These are phyloP conservation scores for Calonectria pteridis DNA, from an alignment of 2,329 filamentous ascomycete species.

Conservation along the genomic window DNA sequence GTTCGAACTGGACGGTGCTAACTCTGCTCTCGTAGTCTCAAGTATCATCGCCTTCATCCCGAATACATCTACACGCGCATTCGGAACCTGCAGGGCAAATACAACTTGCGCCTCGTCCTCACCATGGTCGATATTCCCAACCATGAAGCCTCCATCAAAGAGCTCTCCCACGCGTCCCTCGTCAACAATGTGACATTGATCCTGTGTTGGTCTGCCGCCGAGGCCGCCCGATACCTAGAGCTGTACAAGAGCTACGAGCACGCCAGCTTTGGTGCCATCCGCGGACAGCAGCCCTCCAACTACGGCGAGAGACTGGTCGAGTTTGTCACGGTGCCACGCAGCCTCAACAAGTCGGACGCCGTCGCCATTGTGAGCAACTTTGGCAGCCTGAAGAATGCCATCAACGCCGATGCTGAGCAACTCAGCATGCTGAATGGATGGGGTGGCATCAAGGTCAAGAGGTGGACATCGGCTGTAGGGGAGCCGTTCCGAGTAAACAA, in stretches of 20 bases:
- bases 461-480: slow-evolving; percentile 84
- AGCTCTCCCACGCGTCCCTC: slow-evolving; percentile 91
- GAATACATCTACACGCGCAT: slow-evolving; percentile 98
- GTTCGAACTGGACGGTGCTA: not conserved
- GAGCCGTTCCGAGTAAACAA: slow-evolving; percentile 86
- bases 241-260: slow-evolving; percentile 96
- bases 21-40: slow-evolving; percentile 68
- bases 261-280: slow-evolving; percentile 83
- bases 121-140: slow-evolving; percentile 96
- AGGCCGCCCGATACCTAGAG: slow-evolving; percentile 94
- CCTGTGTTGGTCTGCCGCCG: slow-evolving; percentile 92
- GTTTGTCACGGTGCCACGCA: slow-evolving; percentile 90
- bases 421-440: slow-evolving; percentile 88
- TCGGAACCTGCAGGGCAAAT: slow-evolving; percentile 84
- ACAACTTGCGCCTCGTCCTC: slow-evolving; percentile 86
- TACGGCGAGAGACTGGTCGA: slow-evolving; percentile 92
- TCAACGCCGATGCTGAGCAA: slow-evolving; percentile 91
- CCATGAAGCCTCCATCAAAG: slow-evolving; percentile 89
- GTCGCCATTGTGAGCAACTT: slow-evolving; percentile 92
- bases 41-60: slow-evolving; percentile 96
- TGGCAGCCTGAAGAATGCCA: slow-evolving; percentile 85
- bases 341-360: slow-evolving; percentile 95
- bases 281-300: slow-evolving; percentile 83
- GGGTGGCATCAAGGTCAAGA: slow-evolving; percentile 94
- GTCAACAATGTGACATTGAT: slow-evolving; percentile 94